Percentiles rank a stretch among this genome's conserved stretches.
These are phyloP conservation scores for Punctularia strigosozonata DNA, from an alignment of 768 basidiomycete species.

Conservation along the genomic window DNA sequence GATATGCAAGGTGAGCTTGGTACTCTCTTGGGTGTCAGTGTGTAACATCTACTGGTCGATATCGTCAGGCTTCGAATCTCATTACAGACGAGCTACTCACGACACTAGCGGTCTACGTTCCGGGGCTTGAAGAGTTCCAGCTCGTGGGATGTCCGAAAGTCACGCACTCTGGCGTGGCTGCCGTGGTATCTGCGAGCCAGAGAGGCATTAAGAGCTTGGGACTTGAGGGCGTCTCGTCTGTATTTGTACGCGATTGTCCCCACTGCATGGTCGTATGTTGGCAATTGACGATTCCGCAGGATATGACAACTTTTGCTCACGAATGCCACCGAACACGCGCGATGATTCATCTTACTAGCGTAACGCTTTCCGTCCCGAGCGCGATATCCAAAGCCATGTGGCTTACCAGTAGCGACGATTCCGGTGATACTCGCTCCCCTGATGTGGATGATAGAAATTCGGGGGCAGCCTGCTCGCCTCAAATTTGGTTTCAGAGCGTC, in stretches of 20 bases:
- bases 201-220: conserved; percentile 40
- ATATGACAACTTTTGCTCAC: conserved; percentile 34
- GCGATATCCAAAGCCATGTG: neutral
- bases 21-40: neutral
- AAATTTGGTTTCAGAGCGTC: conserved; percentile 33
- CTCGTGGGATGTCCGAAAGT: conserved; percentile 62
- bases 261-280: neutral
- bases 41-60: conserved; percentile 1
- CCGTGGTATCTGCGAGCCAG: conserved; percentile 32
- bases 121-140: conserved; percentile 41
- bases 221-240: conserved; percentile 49
- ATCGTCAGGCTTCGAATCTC: conserved; percentile 37
- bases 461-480: conserved; percentile 7
- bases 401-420: no score
- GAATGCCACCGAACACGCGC: conserved; percentile 15
- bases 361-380: conserved; percentile 47
- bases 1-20: conserved; percentile 51
- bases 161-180: conserved; percentile 46
- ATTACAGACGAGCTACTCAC: conserved; percentile 48
- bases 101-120: conserved; percentile 35
- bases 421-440: no score
- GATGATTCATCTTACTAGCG: conserved; percentile 29
- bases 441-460: no score
- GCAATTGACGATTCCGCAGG: conserved; percentile 22
- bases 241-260: conserved; percentile 34